These are phyloP conservation scores for Chalciporus piperatus DNA, from an alignment of 768 basidiomycete genomes.

Conservation along the genomic window DNA sequence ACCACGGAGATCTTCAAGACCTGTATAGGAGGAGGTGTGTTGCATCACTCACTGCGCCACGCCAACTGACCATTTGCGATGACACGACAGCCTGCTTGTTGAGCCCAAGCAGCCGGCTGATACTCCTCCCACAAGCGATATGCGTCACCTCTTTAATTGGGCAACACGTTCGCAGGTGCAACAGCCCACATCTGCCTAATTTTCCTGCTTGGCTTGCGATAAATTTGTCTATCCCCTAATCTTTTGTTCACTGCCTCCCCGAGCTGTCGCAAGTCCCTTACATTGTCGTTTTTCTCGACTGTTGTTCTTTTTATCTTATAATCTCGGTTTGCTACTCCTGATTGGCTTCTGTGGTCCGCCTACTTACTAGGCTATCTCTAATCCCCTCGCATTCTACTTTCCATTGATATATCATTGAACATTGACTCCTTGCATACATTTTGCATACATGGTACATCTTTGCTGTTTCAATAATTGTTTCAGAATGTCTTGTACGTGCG, in stretches of 20 bases:
- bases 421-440: constrained; percentile 26
- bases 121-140: constrained; percentile 57
- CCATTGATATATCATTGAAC: constrained; percentile 25
- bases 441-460: constrained; percentile 12
- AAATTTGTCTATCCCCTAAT: constrained; percentile 15
- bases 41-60: background rate
- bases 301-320: constrained; percentile 29
- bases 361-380: constrained; percentile 20
- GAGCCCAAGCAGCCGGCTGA: constrained; percentile 83
- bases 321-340: constrained; percentile 21
- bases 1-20: constrained; percentile 81
- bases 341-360: constrained; percentile 22
- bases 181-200: constrained; percentile 37
- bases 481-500: constrained; percentile 25
- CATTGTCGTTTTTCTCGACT: constrained; percentile 13
- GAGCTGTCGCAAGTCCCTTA: constrained; percentile 14
- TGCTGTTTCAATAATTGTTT: constrained; percentile 27
- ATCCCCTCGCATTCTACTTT: constrained; percentile 20
- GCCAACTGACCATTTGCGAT: background rate
- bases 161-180: constrained; percentile 55
- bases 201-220: constrained; percentile 5
- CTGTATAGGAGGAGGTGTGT: constrained; percentile 80
- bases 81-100: constrained; percentile 60
- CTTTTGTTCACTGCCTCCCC: background rate
- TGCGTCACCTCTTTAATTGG: constrained; percentile 81